Conservation (phyloP, 768 basidiomycete genomes). For the Pleurotus tuber-regium region DNA sequence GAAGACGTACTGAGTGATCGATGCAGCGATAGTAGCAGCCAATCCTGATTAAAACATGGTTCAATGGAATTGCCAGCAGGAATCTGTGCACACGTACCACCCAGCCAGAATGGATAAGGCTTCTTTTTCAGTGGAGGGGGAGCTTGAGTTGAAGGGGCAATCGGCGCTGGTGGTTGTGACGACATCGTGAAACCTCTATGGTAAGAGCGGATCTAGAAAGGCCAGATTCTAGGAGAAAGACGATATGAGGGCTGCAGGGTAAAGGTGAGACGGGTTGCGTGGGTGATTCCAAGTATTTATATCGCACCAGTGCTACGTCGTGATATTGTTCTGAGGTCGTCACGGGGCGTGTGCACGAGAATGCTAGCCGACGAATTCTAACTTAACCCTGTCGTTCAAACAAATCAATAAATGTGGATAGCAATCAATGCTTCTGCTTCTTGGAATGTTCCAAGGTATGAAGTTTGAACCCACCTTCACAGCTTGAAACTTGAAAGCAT, state of each 20-base stretch:
- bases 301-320: conserved; percentile 4
- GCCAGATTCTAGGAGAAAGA: neutral
- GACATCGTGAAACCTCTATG: conserved; percentile 9
- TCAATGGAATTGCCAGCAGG: neutral
- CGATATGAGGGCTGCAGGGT: neutral
- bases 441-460: neutral
- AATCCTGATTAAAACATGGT: conserved; percentile 40
- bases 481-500: neutral
- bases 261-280: conserved; percentile 5
- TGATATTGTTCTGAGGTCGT: conserved; percentile 4
- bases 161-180: conserved; percentile 7
- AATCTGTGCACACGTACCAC: conserved; percentile 43
- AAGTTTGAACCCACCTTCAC: neutral
- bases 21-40: conserved; percentile 86
- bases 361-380: conserved; percentile 1
- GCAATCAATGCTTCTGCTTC: neutral
- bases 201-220: conserved; percentile 2
- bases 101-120: conserved; percentile 86
- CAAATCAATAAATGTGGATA: too few species aligned
- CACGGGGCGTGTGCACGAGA: conserved; percentile 4
- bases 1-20: conserved; percentile 71
- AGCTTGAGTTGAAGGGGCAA: conserved; percentile 10
- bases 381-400: neutral
- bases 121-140: conserved; percentile 47
- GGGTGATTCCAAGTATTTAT: conserved; percentile 10